phyloP scores from a whole-genome alignment of 129 eudicot genomes.

The Centrapalus pauciflorus region DNA sequence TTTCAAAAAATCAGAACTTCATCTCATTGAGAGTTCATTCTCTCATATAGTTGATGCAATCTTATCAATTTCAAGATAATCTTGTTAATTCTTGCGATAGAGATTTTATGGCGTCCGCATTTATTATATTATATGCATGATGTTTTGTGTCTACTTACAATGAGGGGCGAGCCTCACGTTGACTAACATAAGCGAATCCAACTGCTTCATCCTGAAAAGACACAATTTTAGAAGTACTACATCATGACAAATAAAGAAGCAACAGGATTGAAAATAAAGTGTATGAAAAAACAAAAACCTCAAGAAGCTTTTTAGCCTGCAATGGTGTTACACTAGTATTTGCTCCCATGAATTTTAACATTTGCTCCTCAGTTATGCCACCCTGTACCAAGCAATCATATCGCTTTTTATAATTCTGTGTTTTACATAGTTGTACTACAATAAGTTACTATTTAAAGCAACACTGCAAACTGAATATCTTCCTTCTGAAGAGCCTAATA shows the following conservation, averaged over 20 bases:
- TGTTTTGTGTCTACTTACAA: conserved; percentile 51
- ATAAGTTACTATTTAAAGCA: too few species aligned
- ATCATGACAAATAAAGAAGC: background rate
- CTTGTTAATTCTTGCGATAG: background rate
- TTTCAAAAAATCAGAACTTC: background rate
- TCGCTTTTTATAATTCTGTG: too few species aligned
- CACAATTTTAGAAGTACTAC: background rate
- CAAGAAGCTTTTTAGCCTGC: conserved; percentile 92
- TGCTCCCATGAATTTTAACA: conserved; percentile 97
- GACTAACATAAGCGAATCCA: conserved; percentile 93
- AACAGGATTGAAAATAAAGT: conserved; percentile 11
- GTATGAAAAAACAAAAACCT: conserved; percentile 43
- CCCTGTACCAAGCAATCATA: conserved; percentile 48
- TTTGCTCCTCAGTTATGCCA: conserved; percentile 98
- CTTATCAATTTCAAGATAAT: background rate
- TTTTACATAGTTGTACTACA: conserved; percentile 8
- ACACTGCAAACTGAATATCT: too few species aligned
- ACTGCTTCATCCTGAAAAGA: conserved; percentile 70
- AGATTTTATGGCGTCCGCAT: background rate
- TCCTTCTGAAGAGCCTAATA: too few species aligned
- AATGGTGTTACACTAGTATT: conserved; percentile 60
- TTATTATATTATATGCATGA: background rate
- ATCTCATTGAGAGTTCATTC: background rate
- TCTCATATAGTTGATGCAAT: conserved; percentile 7
- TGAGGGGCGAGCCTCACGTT: conserved; percentile 93